Percentiles rank a stretch among this genome's conserved stretches.
Conservation (phyloP, 192 early-diverging fungal genomes). For the Coemansia sp. region DNA sequence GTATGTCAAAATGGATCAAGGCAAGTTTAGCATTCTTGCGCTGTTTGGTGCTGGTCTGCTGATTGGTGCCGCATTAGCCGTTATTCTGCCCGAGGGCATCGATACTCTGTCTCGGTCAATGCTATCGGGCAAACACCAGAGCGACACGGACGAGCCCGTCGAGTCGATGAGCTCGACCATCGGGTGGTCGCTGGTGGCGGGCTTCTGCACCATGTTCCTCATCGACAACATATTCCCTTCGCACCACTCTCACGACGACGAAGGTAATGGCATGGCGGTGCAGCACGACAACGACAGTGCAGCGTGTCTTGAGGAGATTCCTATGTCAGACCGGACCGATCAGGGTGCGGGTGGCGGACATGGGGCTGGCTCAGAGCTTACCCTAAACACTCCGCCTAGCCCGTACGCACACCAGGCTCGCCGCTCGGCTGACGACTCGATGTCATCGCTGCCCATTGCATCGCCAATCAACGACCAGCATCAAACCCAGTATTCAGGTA, state of each 20-base stretch:
- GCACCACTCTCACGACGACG: conserved; percentile 3
- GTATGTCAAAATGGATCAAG: conserved; percentile 73
- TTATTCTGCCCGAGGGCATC: conserved; percentile 94
- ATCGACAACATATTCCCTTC: conserved; percentile 62
- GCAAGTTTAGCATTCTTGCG: conserved; percentile 67
- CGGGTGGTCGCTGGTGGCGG: conserved; percentile 75
- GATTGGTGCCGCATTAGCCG: conserved; percentile 87
- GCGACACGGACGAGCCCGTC: conserved; percentile 2
- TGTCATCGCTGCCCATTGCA: conserved; percentile 2
- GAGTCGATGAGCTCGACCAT: conserved; percentile 56
- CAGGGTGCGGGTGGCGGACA: neutral
- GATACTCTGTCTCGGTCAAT: conserved; percentile 72
- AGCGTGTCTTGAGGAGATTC: conserved; percentile 42
- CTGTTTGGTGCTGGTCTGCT: conserved; percentile 87
- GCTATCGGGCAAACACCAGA: conserved; percentile 14
- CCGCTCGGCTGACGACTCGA: conserved; percentile 5
- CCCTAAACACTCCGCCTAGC: conserved; percentile 6
- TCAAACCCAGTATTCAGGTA: neutral
- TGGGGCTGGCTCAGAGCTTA: conserved; percentile 27
- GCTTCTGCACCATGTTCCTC: conserved; percentile 89
- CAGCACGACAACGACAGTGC: conserved; percentile 34
- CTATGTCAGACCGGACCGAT: conserved; percentile 12
- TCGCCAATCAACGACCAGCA: neutral
- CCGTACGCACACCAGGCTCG: conserved; percentile 1
- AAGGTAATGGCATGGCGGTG: neutral